Conservation (phyloP, 2,329 filamentous ascomycete genomes). For the Dactylella cylindrospora region DNA sequence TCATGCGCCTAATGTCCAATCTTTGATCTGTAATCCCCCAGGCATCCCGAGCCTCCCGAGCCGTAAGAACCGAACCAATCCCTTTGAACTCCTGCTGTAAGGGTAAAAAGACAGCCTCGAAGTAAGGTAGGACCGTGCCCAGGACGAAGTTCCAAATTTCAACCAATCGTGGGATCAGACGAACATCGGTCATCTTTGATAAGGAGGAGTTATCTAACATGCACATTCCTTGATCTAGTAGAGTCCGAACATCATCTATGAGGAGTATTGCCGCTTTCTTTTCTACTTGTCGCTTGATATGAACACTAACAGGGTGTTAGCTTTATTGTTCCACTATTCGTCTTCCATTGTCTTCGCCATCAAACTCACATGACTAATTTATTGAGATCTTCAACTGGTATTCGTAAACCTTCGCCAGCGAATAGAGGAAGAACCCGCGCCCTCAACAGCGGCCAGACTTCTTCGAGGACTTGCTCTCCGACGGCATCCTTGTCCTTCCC, state of each 20-base stretch:
- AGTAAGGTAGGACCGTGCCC: conserved; percentile 83
- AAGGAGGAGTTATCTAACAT: conserved; percentile 73
- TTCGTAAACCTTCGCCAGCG: conserved; percentile 73
- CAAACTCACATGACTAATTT: conserved; percentile 63
- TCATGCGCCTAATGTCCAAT: conserved; percentile 83
- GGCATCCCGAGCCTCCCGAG: conserved; percentile 80
- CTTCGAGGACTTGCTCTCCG: conserved; percentile 61
- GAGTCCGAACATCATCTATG: conserved; percentile 73
- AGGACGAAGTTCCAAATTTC: conserved; percentile 95
- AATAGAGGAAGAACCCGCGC: conserved; percentile 76
- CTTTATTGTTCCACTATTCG: no score
- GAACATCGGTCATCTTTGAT: conserved; percentile 67
- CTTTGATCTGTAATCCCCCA: conserved; percentile 64
- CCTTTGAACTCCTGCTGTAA: conserved; percentile 92
- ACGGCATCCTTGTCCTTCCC: conserved; percentile 74
- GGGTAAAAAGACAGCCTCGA: conserved; percentile 92
- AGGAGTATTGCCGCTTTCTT: conserved; percentile 69
- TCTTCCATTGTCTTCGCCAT: background rate
- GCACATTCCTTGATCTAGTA: conserved; percentile 77
- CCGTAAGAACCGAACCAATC: conserved; percentile 72
- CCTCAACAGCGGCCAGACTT: conserved; percentile 80
- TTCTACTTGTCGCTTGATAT: conserved; percentile 76
- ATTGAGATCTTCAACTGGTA: conserved; percentile 84
- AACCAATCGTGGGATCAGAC: conserved; percentile 84
- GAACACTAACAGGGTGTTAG: conserved; percentile 56